phyloP scores from a whole-genome alignment of 441 rosid species.

The Flueggea neowawraea region DNA sequence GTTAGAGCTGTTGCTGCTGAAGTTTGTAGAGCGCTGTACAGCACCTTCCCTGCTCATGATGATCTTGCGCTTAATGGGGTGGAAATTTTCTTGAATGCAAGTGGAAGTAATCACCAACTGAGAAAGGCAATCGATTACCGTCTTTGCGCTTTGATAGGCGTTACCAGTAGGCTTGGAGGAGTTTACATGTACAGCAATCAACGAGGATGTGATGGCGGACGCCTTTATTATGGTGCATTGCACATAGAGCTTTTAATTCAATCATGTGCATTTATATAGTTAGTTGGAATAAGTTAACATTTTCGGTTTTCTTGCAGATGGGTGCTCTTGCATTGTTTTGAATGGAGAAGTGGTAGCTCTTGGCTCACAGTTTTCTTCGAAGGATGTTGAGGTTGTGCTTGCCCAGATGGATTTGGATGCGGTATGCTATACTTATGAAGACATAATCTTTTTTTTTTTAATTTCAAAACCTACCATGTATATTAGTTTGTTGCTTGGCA shows the following conservation, averaged over 20 bases:
- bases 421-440: conserved; percentile 35
- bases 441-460: no score
- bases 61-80: conserved; percentile 98
- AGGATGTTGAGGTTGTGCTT: conserved; percentile 84
- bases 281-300: no score
- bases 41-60: conserved; percentile 82
- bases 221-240: conserved; percentile 77
- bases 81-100: conserved; percentile 97
- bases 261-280: no score
- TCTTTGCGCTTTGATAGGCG: conserved; percentile 73
- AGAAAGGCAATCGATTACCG: conserved; percentile 85
- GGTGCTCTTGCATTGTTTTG: conserved; percentile 79
- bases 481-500: conserved; percentile 24
- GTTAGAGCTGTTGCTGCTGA: conserved; percentile 93
- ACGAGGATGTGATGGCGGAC: conserved; percentile 98
- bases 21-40: conserved; percentile 93
- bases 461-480: no score
- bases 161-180: conserved; percentile 90
- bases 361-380: conserved; percentile 94
- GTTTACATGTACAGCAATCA: conserved; percentile 97
- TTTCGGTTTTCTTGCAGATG: conserved; percentile 40
- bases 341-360: conserved; percentile 89
- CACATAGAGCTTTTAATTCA: no score
- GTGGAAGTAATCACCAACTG: conserved; percentile 98
- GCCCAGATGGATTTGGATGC: conserved; percentile 94